Evolutionary conservation across 805 yeast species (phyloP), one percentile per base, ranked within the genome.

Genomic region (Metschnikowia lachancei): DNA sequence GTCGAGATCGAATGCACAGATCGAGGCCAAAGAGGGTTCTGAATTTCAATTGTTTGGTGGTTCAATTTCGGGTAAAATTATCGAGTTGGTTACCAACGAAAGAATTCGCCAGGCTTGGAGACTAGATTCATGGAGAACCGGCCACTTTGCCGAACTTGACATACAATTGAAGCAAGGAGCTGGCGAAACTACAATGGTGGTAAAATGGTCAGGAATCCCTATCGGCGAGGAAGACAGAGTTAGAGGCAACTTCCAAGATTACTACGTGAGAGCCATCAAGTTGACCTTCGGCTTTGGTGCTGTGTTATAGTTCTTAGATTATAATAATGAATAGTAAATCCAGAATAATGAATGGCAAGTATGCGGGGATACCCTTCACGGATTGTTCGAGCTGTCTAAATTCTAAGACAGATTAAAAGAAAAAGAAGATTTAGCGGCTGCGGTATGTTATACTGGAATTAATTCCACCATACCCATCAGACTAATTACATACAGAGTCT

Each of bases 201-300:
- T 90, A 16, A 72, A 76, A 36, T 89, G 92, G 80, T 73, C 80
- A 14, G 97, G 97, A 13, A 85, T 94, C 41, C 99, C 99, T 14
- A 75, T 92, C 33, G 99, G 98, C 12, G 95, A 94, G 63, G 98
- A 94, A 61, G 94, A 95, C 58, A 68, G 85, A 58, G 96, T 87
- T 33, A 80, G 82, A 60, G 78, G 75, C 34, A 94, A 92, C 66
- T 92, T 94, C 61, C 88, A 89, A 58, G 89, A 87, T 51, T 87
- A 90, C 67, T 94, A 94, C 63, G 82, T 94, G 42, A 83, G 85
- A 67, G 80, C 96, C 6, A 92, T 94, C 61, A 94, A 90, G 70
- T 63, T 88, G 36, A 85, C 97, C 0, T 94, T 94, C 66, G 99
- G 99, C 1, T 91, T 87, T 64, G 98, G 98, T 14, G 87, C 94